A percentile compares a stretch with the other conserved stretches of the same genome.
These are phyloP conservation scores for Mucor racemosus DNA, from an alignment of 371 early-diverging fungal genomes.

Conservation along the genomic window DNA sequence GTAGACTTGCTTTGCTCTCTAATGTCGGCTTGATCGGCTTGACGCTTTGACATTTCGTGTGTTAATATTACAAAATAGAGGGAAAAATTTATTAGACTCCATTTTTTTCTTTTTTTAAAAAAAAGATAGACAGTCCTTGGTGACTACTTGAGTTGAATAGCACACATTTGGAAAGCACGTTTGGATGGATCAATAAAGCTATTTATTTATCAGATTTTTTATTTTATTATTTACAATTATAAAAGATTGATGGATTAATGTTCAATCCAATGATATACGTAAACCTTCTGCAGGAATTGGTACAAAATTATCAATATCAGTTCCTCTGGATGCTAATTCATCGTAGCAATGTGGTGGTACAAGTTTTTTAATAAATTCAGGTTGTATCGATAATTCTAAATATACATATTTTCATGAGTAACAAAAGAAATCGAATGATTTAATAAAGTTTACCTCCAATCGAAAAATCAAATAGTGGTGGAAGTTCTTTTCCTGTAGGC, in stretches of 20 bases:
- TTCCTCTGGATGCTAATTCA: constrained; percentile 51
- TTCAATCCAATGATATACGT: constrained; percentile 25
- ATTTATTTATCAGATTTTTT: constrained; percentile 1
- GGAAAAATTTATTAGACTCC: background rate
- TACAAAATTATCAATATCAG: constrained; percentile 40
- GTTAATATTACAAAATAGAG: background rate
- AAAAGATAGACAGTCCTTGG: constrained; percentile 8
- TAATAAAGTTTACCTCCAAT: constrained; percentile 61
- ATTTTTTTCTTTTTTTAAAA: background rate
- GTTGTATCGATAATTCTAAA: constrained; percentile 53
- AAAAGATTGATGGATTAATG: background rate
- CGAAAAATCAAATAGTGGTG: constrained; percentile 92
- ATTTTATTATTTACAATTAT: constrained; percentile 5
- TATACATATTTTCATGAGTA: background rate
- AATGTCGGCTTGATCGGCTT: constrained; percentile 58
- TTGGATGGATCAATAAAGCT: too few relatives aligned
- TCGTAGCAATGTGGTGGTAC: constrained; percentile 68
- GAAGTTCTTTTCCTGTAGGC: constrained; percentile 82
- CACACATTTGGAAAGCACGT: background rate
- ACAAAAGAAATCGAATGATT: too few relatives aligned
- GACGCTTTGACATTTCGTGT: constrained; percentile 62
- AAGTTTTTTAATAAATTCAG: constrained; percentile 59
- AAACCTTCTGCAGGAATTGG: constrained; percentile 38
- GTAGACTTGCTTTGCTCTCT: constrained; percentile 51
- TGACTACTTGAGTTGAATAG: background rate